Conservation (phyloP, 2,329 filamentous ascomycete species). For the Aspergillus piperis region DNA sequence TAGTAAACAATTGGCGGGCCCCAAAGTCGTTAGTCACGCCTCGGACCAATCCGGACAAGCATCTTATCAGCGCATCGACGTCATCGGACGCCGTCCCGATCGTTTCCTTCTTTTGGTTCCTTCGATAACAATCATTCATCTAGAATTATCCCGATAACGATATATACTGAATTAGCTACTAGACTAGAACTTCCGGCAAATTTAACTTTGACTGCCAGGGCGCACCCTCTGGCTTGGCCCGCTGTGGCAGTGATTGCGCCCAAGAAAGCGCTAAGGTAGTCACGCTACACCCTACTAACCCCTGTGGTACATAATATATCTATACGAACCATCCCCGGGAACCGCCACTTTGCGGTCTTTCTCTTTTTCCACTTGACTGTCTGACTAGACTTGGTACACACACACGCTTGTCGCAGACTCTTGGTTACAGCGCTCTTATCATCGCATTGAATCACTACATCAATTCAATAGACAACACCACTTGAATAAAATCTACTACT, state of each 20-base stretch:
- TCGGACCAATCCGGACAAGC: constrained; percentile 17
- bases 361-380: not conserved
- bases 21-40: constrained; percentile 23
- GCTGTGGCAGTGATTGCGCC: not conserved
- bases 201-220: not conserved
- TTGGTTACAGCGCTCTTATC: too few relatives aligned
- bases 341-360: not conserved
- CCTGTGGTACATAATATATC: not conserved
- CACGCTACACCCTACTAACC: not conserved
- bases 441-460: not conserved
- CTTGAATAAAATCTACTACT: too few relatives aligned
- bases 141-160: too few relatives aligned
- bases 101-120: too few relatives aligned
- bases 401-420: not conserved
- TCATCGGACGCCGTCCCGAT: not conserved
- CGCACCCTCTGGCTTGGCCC: not conserved
- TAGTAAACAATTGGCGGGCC: not conserved
- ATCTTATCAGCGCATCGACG: constrained; percentile 31
- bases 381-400: not conserved
- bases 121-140: too few relatives aligned
- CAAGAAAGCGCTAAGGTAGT: not conserved
- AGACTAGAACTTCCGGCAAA: not conserved
- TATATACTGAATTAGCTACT: not conserved
- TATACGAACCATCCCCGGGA: not conserved
- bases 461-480: not conserved